These are phyloP conservation scores for Candida boidinii DNA, from an alignment of 805 yeast genomes.

Conservation along the genomic window DNA sequence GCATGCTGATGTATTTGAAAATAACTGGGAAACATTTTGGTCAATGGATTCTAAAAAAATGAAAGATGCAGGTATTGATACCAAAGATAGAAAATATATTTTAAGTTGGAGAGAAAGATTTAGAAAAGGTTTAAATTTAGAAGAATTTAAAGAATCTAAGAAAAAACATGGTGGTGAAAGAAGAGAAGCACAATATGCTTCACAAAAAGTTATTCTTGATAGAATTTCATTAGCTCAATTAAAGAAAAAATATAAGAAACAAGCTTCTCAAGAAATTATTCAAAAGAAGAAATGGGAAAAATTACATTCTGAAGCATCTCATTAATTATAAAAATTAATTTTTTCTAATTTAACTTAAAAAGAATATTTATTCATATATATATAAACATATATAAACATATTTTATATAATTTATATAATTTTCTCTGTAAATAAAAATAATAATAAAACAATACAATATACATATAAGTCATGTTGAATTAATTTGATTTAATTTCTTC, in stretches of 20 bases:
- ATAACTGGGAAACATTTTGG: conserved; percentile 63
- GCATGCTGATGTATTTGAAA: conserved; percentile 58
- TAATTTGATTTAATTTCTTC: not conserved
- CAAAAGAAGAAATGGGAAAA: conserved; percentile 15
- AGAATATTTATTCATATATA: not conserved
- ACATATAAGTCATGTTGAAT: not conserved
- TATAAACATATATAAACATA: too few relatives aligned
- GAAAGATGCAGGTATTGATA: conserved; percentile 73
- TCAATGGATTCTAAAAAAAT: conserved; percentile 41
- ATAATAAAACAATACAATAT: not conserved
- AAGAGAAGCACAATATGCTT: conserved; percentile 56
- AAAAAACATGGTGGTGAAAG: conserved; percentile 88
- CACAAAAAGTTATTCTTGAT: conserved; percentile 50
- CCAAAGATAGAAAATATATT: conserved; percentile 63
- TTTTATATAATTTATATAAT: not conserved
- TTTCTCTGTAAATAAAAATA: conserved; percentile 2
- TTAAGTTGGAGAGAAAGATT: conserved; percentile 64
- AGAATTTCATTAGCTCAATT: conserved; percentile 29
- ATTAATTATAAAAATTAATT: conserved; percentile 3
- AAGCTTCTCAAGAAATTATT: conserved; percentile 6
- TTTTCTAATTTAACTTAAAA: not conserved
- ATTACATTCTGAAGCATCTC: conserved; percentile 10
- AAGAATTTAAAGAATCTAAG: conserved; percentile 48
- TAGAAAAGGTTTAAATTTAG: conserved; percentile 42
- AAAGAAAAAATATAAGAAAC: conserved; percentile 18